These are phyloP conservation scores for Tolypocladium paradoxum DNA, from an alignment of 2,329 filamentous ascomycete species.

Conservation along the genomic window DNA sequence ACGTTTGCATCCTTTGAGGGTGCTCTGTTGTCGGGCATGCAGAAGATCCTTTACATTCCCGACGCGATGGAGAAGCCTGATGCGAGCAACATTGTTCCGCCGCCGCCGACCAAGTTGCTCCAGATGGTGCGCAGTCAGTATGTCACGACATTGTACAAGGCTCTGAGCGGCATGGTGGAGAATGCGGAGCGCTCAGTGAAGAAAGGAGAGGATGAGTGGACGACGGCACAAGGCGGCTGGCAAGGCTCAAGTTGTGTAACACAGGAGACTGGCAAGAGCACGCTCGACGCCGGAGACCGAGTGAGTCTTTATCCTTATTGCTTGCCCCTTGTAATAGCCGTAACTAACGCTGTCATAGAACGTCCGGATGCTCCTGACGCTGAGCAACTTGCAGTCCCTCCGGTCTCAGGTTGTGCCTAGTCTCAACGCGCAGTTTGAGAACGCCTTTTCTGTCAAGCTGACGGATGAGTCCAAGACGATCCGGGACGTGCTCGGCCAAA, in stretches of 20 bases:
- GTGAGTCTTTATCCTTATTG: constrained; percentile 26
- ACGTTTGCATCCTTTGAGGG: constrained; percentile 81
- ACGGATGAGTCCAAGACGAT: constrained; percentile 91
- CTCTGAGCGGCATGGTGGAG: constrained; percentile 90
- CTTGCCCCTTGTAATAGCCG: background rate
- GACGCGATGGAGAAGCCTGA: constrained; percentile 70
- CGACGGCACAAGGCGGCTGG: constrained; percentile 33
- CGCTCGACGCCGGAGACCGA: constrained; percentile 44
- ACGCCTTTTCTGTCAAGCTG: constrained; percentile 84
- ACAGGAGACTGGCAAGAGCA: constrained; percentile 30
- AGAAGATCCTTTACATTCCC: constrained; percentile 88
- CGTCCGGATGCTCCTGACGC: constrained; percentile 83
- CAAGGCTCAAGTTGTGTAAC: constrained; percentile 22
- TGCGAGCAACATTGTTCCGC: constrained; percentile 66
- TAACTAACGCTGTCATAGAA: constrained; percentile 44
- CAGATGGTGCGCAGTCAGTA: constrained; percentile 90
- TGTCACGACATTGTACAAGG: constrained; percentile 87
- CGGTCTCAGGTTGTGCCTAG: constrained; percentile 73
- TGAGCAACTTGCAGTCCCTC: constrained; percentile 82
- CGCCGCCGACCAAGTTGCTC: constrained; percentile 76
- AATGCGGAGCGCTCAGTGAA: constrained; percentile 73
- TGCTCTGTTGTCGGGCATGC: constrained; percentile 72
- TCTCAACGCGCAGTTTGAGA: constrained; percentile 88
- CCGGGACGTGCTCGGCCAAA: constrained; percentile 79
- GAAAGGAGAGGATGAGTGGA: constrained; percentile 53